Conservation (phyloP, 2,329 filamentous ascomycete species). For the Falciphora oryzae region DNA sequence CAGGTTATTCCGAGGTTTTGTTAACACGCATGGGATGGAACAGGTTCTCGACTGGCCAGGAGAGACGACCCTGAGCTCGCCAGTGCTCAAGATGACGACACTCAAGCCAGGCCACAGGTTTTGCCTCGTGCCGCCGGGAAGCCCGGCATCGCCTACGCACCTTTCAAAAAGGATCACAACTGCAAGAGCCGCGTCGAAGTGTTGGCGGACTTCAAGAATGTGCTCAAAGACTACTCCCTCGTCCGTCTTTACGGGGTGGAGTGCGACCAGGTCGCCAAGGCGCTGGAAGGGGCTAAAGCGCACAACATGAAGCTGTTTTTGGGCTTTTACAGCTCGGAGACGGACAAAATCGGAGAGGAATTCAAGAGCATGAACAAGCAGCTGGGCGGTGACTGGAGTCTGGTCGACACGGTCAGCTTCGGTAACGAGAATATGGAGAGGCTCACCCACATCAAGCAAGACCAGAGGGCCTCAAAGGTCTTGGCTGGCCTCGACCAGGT, state of each 20-base stretch:
- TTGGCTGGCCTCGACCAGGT: conserved; percentile 52
- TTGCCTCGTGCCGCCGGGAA: not conserved
- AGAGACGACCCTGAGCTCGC: not conserved
- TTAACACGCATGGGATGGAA: not conserved
- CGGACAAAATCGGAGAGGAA: conserved; percentile 44
- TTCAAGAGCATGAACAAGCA: conserved; percentile 55
- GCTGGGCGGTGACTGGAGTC: conserved; percentile 58
- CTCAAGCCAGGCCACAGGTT: not conserved
- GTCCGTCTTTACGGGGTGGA: conserved; percentile 8
- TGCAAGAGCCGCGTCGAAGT: conserved; percentile 28
- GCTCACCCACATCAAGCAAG: not conserved
- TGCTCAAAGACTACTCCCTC: conserved; percentile 16
- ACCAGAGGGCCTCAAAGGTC: conserved; percentile 46
- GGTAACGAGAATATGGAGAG: conserved; percentile 68
- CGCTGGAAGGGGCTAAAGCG: conserved; percentile 57
- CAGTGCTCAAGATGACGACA: not conserved
- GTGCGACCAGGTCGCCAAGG: conserved; percentile 64
- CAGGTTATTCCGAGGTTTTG: no score
- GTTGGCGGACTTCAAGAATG: conserved; percentile 30
- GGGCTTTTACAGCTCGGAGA: conserved; percentile 60
- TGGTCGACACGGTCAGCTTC: conserved; percentile 65
- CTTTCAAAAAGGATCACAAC: not conserved
- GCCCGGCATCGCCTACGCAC: conserved; percentile 4
- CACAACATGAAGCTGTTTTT: conserved; percentile 66
- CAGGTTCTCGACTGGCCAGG: not conserved